Evolutionary conservation across 768 basidiomycete genomes (phyloP), one percentile per base, ranked within the genome.

Genomic region (Neoboletus magnificus): DNA sequence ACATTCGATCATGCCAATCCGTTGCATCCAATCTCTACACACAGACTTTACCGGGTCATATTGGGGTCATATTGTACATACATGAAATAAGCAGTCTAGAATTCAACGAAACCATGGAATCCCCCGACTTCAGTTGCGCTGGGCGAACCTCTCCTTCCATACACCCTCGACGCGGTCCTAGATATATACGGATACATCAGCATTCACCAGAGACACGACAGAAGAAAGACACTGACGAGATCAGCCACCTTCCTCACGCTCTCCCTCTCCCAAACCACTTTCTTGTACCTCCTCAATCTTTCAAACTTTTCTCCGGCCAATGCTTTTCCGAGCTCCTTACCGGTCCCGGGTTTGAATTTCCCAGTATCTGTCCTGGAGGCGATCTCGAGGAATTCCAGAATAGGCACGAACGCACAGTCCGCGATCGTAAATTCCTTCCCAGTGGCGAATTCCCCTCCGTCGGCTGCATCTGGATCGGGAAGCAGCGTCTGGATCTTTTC

Each of bases 371-470:
- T 76, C 64, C 71, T 72, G n/a, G 81, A 58, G 9, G 27, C 0
- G 1, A 80, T 49, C 42, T 78, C 73, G 33, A 77, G 56, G 9
- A 82, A 69, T 4, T 74, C 81, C 10, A 87, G 61, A 72, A 84
- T 80, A 4, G 87, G 85, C 5, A 76, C 73, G 30, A 84, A 66
- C 1, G 79, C 80, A 22, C 80, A 79, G 61, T 87, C 87, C 4
- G 85, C 86, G 53, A 79, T 79, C 30, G 78, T 82, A 66, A 77
- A 87, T 48, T 79, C 72, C 23, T 72, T 65, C 3, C 74, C 75
- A 13, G 73, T 44, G 2, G 65, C 64, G 13, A 54, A 66, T 63
- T 61, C 81, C 39, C 70, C 80, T 0, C 57, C 66, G 39, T 80
- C 78, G 2, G 78, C 9, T 48, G 23, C 11, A 9, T 63, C 67